Evolutionary conservation across 139 green algal genomes (phyloP).

Genomic region (Chlamydomonas sp.): DNA sequence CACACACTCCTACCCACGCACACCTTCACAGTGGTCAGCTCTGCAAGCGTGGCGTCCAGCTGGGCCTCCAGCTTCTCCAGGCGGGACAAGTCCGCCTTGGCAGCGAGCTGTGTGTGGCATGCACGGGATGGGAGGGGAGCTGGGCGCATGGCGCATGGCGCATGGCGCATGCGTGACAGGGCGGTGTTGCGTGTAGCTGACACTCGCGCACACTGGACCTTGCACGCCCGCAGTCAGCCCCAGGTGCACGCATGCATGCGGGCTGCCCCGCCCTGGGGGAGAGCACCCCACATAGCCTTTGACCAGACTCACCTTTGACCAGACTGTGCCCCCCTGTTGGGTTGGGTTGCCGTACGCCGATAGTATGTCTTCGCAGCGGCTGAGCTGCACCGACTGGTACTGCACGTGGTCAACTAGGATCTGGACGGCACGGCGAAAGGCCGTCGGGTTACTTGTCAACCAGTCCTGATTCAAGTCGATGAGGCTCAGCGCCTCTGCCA

Average conservation of each 20-base stretch:
- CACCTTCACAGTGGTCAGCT: background rate
- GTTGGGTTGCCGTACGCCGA: constrained; percentile 29
- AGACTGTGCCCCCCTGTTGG: constrained; percentile 31
- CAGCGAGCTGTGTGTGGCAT: constrained; percentile 21
- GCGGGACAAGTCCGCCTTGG: constrained; percentile 28
- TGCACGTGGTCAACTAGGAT: constrained; percentile 36
- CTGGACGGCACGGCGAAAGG: constrained; percentile 23
- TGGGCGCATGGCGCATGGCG: background rate
- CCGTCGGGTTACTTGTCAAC: constrained; percentile 21
- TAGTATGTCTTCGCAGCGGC: constrained; percentile 35
- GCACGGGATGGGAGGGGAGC: background rate
- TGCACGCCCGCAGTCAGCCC: no score
- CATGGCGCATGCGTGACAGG: no score
- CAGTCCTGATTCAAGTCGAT: constrained; percentile 26
- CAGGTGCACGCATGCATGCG: no score
- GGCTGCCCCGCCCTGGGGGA: background rate
- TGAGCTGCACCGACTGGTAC: constrained; percentile 29
- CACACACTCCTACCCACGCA: no score
- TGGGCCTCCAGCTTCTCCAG: constrained; percentile 34
- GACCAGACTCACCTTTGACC: constrained; percentile 25
- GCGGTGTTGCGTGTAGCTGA: no score
- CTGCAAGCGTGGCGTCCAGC: constrained; percentile 23
- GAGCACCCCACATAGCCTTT: background rate
- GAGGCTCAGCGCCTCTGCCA: constrained; percentile 21
- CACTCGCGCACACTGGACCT: no score